Percentiles rank a stretch among this genome's conserved stretches.
These are phyloP conservation scores for Moesziomyces sp. DNA, from an alignment of 1,284 basidiomycete species.

Conservation along the genomic window DNA sequence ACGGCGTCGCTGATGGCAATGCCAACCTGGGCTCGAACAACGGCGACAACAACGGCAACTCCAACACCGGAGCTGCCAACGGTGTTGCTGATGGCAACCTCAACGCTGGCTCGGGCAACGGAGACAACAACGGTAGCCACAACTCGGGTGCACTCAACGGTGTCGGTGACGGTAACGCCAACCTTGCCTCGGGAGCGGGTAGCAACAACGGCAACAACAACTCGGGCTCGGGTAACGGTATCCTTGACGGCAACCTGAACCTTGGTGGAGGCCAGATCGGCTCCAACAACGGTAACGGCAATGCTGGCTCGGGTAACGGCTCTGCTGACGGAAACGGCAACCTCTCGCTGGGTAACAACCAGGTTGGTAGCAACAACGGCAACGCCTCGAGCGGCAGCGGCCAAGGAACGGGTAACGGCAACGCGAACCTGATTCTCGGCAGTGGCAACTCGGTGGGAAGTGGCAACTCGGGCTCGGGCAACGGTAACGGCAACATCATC, in stretches of 20 bases:
- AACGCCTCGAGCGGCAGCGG: constrained; percentile 1
- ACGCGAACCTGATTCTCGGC: constrained; percentile 18
- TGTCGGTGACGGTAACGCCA: constrained; percentile 20
- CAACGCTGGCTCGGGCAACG: constrained; percentile 18
- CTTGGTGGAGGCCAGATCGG: constrained; percentile 13
- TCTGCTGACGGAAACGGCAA: constrained; percentile 8
- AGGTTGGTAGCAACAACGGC: constrained; percentile 15
- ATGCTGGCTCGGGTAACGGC: constrained; percentile 6
- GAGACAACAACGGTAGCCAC: constrained; percentile 18
- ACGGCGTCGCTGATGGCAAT: constrained; percentile 14
- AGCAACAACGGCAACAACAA: constrained; percentile 18
- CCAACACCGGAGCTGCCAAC: constrained; percentile 14
- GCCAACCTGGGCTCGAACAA: constrained; percentile 10
- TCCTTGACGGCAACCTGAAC: constrained; percentile 16
- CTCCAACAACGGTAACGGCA: constrained; percentile 16
- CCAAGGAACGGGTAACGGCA: constrained; percentile 14
- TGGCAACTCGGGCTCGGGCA: constrained; percentile 14
- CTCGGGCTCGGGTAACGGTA: constrained; percentile 7
- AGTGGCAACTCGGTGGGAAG: constrained; percentile 21
- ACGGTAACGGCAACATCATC: constrained; percentile 38
- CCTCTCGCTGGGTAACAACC: constrained; percentile 11
- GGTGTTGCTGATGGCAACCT: constrained; percentile 15
- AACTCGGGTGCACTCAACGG: constrained; percentile 25
- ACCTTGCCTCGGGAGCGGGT: constrained; percentile 10
- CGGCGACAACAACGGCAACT: constrained; percentile 20